Base-by-base conservation (phyloP, 2,329 filamentous ascomycete genomes). In the Fusarium heterosporum region DNA sequence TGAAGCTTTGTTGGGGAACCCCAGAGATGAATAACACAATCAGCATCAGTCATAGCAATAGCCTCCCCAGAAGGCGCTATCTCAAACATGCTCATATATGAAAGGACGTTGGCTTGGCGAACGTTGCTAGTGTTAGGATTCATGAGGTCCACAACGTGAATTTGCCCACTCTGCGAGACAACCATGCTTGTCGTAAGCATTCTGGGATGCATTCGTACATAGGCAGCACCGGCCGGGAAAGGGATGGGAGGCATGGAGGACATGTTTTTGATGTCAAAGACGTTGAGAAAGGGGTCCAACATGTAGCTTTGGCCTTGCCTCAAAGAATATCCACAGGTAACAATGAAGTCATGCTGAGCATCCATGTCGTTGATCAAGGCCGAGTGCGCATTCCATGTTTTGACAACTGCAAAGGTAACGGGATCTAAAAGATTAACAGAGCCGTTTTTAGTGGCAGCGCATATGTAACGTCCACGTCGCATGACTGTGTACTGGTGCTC, bases 301-400 rank as follows among this genome's bases (percentile, higher is more conserved):
- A 96, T 93, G 66, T 92, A 91, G 39, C 89, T 88, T 56, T 83
- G 81, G 3, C 81, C 79, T 73, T 94, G 93, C 69, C 95, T 88
- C 25, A 93, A 86, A 2, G 95, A 97, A 79, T 93, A 97, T 34
- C 96, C 96, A 77, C 96, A 99, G 6, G 96, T 98, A 22, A 98
- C 91, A 53, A 99, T 89, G 69, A 96, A 96, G 77, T 98, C 95
- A 74, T 96, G 93, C 75, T 96, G 92, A 10, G 94, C 93, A 80
- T 99, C 96, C 92, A 99, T 97, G 77, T 98, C 95, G 77, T 93
- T 97, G 76, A 99, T 92, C 50, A 89, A 87, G 10, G 93, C 92
- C 2, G 90, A 90, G 75, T 99, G 96, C 1, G 95, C 93, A 75
- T 93, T 93, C 92, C 96, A 99, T 12, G 88, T 88, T 76, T 95